phyloP scores from a whole-genome alignment of 306 rosid genomes.

The Benincasa hispida region DNA sequence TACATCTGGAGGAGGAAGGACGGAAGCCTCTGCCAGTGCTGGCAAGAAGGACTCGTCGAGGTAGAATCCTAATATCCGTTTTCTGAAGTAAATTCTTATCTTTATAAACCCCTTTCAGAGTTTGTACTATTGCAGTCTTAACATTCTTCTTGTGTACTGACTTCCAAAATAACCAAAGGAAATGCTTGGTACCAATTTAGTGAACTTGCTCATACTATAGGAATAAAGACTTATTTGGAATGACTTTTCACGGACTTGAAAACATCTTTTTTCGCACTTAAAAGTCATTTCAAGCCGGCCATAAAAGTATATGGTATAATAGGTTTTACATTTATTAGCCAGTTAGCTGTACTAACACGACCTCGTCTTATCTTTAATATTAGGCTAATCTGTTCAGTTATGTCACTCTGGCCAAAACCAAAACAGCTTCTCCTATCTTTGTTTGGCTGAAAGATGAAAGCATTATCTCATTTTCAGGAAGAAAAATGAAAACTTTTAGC shows the following conservation, averaged over 20 bases:
- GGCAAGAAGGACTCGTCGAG: conserved; percentile 21
- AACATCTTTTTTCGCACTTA: no score
- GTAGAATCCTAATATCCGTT: conserved; percentile 3
- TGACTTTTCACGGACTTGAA: no score
- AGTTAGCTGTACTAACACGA: not conserved
- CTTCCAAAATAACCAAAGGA: not conserved
- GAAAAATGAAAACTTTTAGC: not conserved
- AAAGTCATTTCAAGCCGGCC: no score
- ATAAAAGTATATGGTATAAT: not conserved
- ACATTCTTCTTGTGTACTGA: not conserved
- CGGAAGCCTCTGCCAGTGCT: conserved; percentile 13
- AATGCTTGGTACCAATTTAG: not conserved
- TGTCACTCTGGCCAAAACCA: not conserved
- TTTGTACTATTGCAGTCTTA: not conserved
- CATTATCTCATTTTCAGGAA: not conserved
- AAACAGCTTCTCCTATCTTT: not conserved
- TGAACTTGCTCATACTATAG: not conserved
- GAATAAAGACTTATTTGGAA: no score
- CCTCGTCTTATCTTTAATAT: not conserved
- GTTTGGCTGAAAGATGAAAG: not conserved
- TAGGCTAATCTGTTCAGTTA: not conserved
- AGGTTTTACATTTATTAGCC: not conserved
- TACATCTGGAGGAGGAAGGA: conserved; percentile 55
- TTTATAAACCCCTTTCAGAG: not conserved
- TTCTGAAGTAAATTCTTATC: not conserved